Evolutionary conservation across 257 asterid species (phyloP), one percentile per base, ranked within the genome.

Genomic region (Ilex asprella): DNA sequence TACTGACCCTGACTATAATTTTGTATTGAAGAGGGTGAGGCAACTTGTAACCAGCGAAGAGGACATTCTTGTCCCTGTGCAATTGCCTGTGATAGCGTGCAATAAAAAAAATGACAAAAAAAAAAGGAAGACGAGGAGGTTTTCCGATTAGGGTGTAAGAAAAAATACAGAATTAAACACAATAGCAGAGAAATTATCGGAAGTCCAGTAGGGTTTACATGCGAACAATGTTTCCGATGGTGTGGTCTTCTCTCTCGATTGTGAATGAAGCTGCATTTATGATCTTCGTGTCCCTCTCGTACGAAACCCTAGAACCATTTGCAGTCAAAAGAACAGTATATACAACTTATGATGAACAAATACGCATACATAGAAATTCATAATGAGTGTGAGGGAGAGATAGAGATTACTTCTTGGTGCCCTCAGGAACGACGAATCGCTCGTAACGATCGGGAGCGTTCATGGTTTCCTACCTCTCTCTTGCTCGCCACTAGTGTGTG

Each of bases 11-110:
- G 12, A 91, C 64, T 11, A 83, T 62, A n/a, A 91, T 88, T 74
- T 88, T 84, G 84, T 91, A 91, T 86, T 88, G 89, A 44, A 91
- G 98, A n/a, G 98, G 98, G 60, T 91, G 96, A 44, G 96, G 98
- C 74, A 91, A 72, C 85, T 91, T 91, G 89, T 91, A 91, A 30
- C 96, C 98, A 64, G 98, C 87, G 73, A 91, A 91, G 31, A 91
- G 75, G 12, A 88, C 92, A 72, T 83, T 83, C 44, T 81, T 86
- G 49, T 91, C 98, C 69, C 98, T 78, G 69, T 91, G 98, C 78
- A 91, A 50, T 52, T 91, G 98, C 98, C 98, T 91, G 78, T 55
- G 61, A 56, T n/a, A 46, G 13, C 15, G 52, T 39, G 39, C 3
- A 29, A 27, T 5, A 11, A 49, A 16, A 58, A 39, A 30, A 10